Percentiles rank a stretch among this genome's conserved stretches.
phyloP scores from a whole-genome alignment of 163 green algal genomes.

The Scenedesmus sp. region DNA sequence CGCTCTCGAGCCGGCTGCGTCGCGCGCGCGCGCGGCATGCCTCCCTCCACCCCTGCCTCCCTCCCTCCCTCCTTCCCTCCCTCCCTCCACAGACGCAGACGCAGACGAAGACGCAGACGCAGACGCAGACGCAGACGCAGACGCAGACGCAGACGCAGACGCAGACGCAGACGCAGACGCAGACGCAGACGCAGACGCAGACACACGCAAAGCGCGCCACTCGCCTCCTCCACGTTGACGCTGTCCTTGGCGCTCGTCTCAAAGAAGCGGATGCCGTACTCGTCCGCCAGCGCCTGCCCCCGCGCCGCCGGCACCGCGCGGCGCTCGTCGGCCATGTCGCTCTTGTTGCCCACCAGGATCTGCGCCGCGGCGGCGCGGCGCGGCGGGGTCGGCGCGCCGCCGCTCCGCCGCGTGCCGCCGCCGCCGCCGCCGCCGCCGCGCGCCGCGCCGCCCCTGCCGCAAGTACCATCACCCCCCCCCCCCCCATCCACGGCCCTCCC shows the following conservation, averaged over 20 bases:
- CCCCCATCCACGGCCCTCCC: too few relatives aligned
- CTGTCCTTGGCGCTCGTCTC: slow-evolving; percentile 96
- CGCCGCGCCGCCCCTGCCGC: too few relatives aligned
- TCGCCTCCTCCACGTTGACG: slow-evolving; percentile 91
- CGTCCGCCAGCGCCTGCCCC: slow-evolving; percentile 90
- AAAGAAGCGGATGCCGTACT: slow-evolving; percentile 95
- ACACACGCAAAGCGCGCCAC: neutral
- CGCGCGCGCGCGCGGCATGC: too few relatives aligned
- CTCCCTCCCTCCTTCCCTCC: neutral
- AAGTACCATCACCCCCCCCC: too few relatives aligned
- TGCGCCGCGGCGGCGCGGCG: too few relatives aligned
- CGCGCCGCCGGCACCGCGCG: slow-evolving; percentile 76
- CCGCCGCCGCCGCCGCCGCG: neutral
- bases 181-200: neutral
- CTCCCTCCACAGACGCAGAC: neutral
- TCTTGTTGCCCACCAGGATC: slow-evolving; percentile 98
- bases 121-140: neutral
- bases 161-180: neutral
- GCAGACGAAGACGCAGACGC: neutral
- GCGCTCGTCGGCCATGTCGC: slow-evolving; percentile 87
- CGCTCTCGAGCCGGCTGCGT: too few relatives aligned
- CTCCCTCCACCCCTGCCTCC: neutral
- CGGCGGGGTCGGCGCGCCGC: too few relatives aligned
- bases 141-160: neutral
- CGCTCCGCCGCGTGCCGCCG: too few relatives aligned